Conservation (phyloP, 495 filamentous ascomycete genomes). For the Podospora sp. region DNA sequence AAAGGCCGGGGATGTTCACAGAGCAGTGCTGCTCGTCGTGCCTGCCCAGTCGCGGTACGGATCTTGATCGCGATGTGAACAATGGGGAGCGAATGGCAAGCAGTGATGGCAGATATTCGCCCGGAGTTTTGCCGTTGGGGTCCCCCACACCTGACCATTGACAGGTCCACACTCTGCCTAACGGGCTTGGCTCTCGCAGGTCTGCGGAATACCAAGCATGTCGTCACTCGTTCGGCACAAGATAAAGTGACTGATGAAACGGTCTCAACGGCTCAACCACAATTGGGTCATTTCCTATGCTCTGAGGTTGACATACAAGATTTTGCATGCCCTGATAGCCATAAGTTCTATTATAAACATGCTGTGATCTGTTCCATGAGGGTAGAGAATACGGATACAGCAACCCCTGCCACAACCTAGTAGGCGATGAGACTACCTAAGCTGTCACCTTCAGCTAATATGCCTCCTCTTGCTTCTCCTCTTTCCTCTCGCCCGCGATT, state of each 20-base stretch:
- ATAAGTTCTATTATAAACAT: conserved; percentile 7
- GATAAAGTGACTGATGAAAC: neutral
- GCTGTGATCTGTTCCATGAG: conserved; percentile 7
- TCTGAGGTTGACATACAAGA: neutral
- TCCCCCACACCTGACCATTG: neutral
- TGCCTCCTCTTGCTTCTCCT: conserved; percentile 36
- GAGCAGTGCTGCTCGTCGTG: neutral
- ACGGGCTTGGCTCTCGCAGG: neutral
- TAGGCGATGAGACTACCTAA: neutral
- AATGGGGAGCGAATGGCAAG: neutral
- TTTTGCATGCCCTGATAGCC: neutral
- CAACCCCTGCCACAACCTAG: no score
- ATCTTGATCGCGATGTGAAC: neutral
- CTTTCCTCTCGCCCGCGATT: conserved; percentile 64
- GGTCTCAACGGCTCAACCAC: neutral
- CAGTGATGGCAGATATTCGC: neutral
- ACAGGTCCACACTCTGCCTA: neutral
- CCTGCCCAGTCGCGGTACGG: neutral
- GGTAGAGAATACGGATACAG: neutral
- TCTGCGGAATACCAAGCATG: no score
- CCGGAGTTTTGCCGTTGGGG: neutral
- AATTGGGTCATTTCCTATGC: neutral
- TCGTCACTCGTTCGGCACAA: neutral
- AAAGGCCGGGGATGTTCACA: neutral
- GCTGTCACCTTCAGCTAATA: neutral